phyloP scores from a whole-genome alignment of 2,329 filamentous ascomycete species.

The Akanthomyces lecanii region DNA sequence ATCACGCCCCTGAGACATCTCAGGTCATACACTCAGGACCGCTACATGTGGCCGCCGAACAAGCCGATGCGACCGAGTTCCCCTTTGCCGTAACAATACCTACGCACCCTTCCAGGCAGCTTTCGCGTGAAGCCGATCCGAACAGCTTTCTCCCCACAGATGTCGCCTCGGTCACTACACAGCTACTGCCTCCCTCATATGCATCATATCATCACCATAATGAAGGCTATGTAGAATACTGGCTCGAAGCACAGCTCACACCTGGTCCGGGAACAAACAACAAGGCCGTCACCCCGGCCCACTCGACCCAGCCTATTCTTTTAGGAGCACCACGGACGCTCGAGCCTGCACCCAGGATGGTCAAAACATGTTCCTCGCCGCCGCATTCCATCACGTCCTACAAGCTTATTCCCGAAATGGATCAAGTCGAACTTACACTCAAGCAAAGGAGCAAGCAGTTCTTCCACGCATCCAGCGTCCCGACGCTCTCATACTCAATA shows the following conservation, averaged over 20 bases:
- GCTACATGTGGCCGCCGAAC: neutral
- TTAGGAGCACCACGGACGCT: neutral
- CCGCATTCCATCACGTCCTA: neutral
- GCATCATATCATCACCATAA: neutral
- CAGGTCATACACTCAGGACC: neutral
- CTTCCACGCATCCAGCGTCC: constrained; percentile 7
- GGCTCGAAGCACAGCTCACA: constrained; percentile 3
- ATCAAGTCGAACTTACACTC: neutral
- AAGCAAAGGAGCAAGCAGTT: constrained; percentile 15
- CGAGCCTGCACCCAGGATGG: neutral
- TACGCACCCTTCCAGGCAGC: neutral
- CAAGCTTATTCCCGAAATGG: neutral
- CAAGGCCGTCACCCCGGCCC: neutral
- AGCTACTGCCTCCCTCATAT: neutral
- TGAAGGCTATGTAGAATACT: constrained; percentile 10
- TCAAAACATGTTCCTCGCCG: neutral
- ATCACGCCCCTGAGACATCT: neutral
- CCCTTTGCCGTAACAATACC: constrained; percentile 3
- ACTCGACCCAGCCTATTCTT: constrained; percentile 1
- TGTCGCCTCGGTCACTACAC: neutral
- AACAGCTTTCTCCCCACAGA: constrained; percentile 4
- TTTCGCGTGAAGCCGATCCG: neutral
- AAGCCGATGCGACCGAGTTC: neutral
- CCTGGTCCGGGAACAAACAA: constrained; percentile 4
- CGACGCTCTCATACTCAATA: neutral